These are phyloP conservation scores for Pythium dissimile DNA, from an alignment of 352 stramenopile species.

Conservation along the genomic window DNA sequence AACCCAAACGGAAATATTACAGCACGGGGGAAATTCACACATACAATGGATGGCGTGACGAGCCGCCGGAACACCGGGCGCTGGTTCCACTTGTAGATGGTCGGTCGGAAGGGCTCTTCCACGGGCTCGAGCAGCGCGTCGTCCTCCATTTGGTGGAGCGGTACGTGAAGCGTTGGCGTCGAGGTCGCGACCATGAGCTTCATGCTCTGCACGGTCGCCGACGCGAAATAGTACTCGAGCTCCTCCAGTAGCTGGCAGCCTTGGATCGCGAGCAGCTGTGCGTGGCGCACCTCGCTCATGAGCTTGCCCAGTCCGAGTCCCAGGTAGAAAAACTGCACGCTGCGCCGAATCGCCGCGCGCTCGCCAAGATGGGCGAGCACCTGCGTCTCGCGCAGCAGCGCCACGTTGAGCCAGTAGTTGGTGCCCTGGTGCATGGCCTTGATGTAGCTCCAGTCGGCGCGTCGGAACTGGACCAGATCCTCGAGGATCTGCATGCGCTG, in stretches of 20 bases:
- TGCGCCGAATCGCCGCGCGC: slow-evolving; percentile 51
- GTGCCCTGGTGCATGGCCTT: slow-evolving; percentile 77
- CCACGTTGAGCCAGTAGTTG: slow-evolving; percentile 82
- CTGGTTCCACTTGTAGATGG: slow-evolving; percentile 84
- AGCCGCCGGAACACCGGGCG: slow-evolving; percentile 70
- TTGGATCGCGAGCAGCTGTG: slow-evolving; percentile 62
- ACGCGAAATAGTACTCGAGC: slow-evolving; percentile 83
- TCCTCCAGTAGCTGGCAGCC: slow-evolving; percentile 82
- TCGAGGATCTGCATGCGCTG: slow-evolving; percentile 73
- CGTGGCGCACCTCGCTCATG: slow-evolving; percentile 46
- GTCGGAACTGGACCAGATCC: slow-evolving; percentile 66
- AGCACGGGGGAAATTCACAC: background rate
- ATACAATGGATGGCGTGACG: slow-evolving; percentile 68
- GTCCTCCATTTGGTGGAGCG: slow-evolving; percentile 32
- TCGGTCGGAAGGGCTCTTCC: slow-evolving; percentile 58
- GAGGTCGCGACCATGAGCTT: slow-evolving; percentile 85
- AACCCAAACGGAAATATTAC: background rate
- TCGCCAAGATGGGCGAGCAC: slow-evolving; percentile 60
- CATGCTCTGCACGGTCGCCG: slow-evolving; percentile 74
- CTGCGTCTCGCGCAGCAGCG: slow-evolving; percentile 60
- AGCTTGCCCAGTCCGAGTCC: slow-evolving; percentile 64
- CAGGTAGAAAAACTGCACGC: slow-evolving; percentile 80
- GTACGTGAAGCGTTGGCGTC: slow-evolving; percentile 54
- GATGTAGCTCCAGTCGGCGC: slow-evolving; percentile 77
- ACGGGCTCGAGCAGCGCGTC: slow-evolving; percentile 31